phyloP scores from a whole-genome alignment of 2,329 filamentous ascomycete species.

The Aspergillus niger region DNA sequence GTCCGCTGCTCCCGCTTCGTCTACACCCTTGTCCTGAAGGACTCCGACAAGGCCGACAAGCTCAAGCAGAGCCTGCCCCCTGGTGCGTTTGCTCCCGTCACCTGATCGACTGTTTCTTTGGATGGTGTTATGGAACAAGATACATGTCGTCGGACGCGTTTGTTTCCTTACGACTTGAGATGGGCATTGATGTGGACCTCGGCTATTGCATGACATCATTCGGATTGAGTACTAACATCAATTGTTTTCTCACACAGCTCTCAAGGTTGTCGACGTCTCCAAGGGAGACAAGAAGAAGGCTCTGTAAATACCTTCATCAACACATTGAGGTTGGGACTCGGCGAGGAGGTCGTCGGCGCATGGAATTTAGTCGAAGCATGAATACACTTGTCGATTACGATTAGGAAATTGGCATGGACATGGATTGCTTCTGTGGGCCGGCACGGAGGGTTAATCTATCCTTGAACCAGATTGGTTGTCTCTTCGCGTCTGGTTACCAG shows the following conservation, averaged over 20 bases:
- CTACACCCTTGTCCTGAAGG: constrained; percentile 98
- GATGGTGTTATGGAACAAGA: not conserved
- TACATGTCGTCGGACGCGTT: not conserved
- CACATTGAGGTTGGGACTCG: not conserved
- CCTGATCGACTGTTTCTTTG: not conserved
- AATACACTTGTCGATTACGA: constrained; percentile 31
- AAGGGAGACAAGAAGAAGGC: constrained; percentile 50
- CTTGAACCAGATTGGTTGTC: constrained; percentile 21
- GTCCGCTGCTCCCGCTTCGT: constrained; percentile 95
- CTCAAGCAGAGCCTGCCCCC: constrained; percentile 98
- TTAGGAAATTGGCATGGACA: constrained; percentile 24
- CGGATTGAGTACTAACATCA: constrained; percentile 25
- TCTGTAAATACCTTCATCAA: constrained; percentile 38
- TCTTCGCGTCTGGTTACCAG: constrained; percentile 31
- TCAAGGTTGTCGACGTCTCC: constrained; percentile 49
- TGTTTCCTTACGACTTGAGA: not conserved
- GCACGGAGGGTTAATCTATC: constrained; percentile 27
- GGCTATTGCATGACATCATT: not conserved
- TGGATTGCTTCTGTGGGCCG: constrained; percentile 35
- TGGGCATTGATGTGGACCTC: not conserved
- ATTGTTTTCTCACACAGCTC: constrained; percentile 32
- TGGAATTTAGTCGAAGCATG: constrained; percentile 27
- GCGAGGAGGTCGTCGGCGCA: not conserved
- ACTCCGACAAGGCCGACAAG: constrained; percentile 99
- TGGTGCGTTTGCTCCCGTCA: constrained; percentile 63